These are phyloP conservation scores for Quercus parvula DNA, from an alignment of 306 rosid genomes.

Conservation along the genomic window DNA sequence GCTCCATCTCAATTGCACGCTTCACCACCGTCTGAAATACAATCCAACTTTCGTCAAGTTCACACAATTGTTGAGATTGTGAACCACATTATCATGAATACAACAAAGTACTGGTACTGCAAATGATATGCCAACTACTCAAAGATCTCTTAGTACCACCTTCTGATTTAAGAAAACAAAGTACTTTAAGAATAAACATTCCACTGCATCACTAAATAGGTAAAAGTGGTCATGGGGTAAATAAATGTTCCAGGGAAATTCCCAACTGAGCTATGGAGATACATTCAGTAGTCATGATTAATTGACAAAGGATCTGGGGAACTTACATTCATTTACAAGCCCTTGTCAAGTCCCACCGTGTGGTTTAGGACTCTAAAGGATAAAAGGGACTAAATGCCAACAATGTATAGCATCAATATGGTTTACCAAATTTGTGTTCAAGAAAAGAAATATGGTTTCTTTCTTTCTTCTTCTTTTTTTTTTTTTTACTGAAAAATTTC, in stretches of 20 bases:
- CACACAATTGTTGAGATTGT: background rate
- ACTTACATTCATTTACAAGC: background rate
- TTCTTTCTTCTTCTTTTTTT: background rate
- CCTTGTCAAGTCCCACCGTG: background rate
- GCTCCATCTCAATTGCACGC: slow-evolving; percentile 93
- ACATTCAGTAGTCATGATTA: background rate
- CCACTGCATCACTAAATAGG: background rate
- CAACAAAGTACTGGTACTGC: background rate
- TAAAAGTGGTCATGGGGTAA: background rate
- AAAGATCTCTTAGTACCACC: too few species aligned
- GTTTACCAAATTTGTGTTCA: too few species aligned
- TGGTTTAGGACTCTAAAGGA: background rate
- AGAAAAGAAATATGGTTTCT: background rate
- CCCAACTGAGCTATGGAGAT: background rate
- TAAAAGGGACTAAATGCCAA: too few species aligned
- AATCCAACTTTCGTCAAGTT: slow-evolving; percentile 26
- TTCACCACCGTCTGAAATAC: slow-evolving; percentile 74
- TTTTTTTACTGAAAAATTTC: background rate
- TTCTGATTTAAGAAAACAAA: too few species aligned
- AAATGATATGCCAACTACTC: background rate
- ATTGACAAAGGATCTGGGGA: background rate
- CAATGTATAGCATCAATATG: too few species aligned
- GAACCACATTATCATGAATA: background rate
- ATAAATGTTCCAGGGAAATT: background rate
- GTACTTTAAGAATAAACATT: background rate